Evolutionary conservation across 2,329 filamentous ascomycete species (phyloP).

Genomic region (Neonectria sp.): DNA sequence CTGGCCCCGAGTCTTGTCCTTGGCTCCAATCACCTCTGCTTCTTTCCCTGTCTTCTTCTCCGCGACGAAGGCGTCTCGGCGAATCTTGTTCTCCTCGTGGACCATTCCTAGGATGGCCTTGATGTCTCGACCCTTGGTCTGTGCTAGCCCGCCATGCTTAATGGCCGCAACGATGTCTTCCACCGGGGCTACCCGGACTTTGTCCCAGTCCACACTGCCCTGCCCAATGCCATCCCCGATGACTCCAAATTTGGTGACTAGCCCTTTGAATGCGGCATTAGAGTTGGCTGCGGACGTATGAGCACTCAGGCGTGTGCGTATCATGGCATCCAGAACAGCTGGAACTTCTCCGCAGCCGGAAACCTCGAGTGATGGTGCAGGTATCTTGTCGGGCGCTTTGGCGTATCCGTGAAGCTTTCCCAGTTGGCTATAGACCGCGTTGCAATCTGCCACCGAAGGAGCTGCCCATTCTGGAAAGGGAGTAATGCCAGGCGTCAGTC

Average conservation of each 20-base stretch:
- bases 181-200: slow-evolving; percentile 42
- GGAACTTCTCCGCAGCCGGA: slow-evolving; percentile 48
- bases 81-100: slow-evolving; percentile 43
- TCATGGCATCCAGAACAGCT: slow-evolving; percentile 46
- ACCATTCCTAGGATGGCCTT: slow-evolving; percentile 46
- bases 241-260: slow-evolving; percentile 44
- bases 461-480: slow-evolving; percentile 46
- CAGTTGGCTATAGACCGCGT: slow-evolving; percentile 42
- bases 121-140: slow-evolving; percentile 47
- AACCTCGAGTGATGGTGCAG: slow-evolving; percentile 46
- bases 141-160: slow-evolving; percentile 63
- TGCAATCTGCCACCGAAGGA: slow-evolving; percentile 41
- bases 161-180: slow-evolving; percentile 72
- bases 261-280: slow-evolving; percentile 45
- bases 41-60: slow-evolving; percentile 40
- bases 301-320: slow-evolving; percentile 46
- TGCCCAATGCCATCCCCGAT: slow-evolving; percentile 45
- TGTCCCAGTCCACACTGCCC: slow-evolving; percentile 48
- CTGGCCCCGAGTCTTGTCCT: slow-evolving; percentile 45
- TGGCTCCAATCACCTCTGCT: slow-evolving; percentile 35
- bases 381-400: slow-evolving; percentile 46
- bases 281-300: slow-evolving; percentile 47
- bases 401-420: slow-evolving; percentile 44
- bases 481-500: slow-evolving; percentile 46
- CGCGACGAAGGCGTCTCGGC: slow-evolving; percentile 42